These are phyloP conservation scores for Beauveria medogensis DNA, from an alignment of 2,329 filamentous ascomycete genomes.

Conservation along the genomic window DNA sequence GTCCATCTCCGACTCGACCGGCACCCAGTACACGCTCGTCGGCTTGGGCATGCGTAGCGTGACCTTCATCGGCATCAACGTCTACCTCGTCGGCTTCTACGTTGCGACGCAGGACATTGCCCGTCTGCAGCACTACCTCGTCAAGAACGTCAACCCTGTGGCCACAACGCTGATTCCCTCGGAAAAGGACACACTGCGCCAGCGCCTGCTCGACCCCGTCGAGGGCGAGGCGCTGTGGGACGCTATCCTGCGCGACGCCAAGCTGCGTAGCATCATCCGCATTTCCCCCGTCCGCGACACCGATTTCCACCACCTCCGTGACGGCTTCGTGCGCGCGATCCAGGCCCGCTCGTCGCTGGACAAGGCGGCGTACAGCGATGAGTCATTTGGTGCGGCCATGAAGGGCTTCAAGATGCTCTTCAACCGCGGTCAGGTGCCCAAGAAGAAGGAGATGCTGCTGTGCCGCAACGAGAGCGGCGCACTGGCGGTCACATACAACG, in stretches of 20 bases:
- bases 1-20: slow-evolving; percentile 32
- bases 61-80: slow-evolving; percentile 80
- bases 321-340: slow-evolving; percentile 83
- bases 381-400: slow-evolving; percentile 67
- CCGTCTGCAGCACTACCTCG: slow-evolving; percentile 67
- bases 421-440: slow-evolving; percentile 70
- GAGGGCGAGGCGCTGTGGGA: slow-evolving; percentile 69
- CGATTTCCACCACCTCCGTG: slow-evolving; percentile 85
- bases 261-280: slow-evolving; percentile 69
- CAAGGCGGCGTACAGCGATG: slow-evolving; percentile 52
- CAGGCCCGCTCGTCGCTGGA: slow-evolving; percentile 59
- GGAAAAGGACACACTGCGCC: slow-evolving; percentile 68
- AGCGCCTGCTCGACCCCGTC: slow-evolving; percentile 59
- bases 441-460: slow-evolving; percentile 70
- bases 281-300: slow-evolving; percentile 90
- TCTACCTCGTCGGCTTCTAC: slow-evolving; percentile 93
- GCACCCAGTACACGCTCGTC: slow-evolving; percentile 74
- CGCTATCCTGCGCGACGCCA: slow-evolving; percentile 54
- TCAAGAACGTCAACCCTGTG: slow-evolving; percentile 65
- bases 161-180: slow-evolving; percentile 76
- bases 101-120: slow-evolving; percentile 76
- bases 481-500: slow-evolving; percentile 60
- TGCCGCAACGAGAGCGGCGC: slow-evolving; percentile 57
- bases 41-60: slow-evolving; percentile 85
- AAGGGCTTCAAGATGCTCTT: slow-evolving; percentile 76